Evolutionary conservation across 2,329 filamentous ascomycete species (phyloP).

Genomic region (Volutella citrinella): DNA sequence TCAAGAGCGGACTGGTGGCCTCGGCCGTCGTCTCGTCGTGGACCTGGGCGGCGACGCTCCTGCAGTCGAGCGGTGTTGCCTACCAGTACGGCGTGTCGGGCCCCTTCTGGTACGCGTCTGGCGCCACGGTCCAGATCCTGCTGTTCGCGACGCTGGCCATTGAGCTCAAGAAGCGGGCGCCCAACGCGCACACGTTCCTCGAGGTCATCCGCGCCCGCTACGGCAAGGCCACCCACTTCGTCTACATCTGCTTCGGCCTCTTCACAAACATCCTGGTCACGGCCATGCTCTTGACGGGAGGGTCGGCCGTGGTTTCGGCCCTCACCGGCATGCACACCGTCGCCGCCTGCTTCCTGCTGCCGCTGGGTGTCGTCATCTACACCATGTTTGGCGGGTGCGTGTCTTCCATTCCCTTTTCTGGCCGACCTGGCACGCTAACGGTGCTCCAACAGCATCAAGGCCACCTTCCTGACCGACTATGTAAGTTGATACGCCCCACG

Average conservation of each 20-base stretch:
- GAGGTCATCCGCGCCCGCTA: conserved; percentile 82
- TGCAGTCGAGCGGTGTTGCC: conserved; percentile 78
- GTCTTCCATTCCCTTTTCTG: too few relatives aligned
- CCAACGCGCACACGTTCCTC: conserved; percentile 82
- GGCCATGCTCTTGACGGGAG: conserved; percentile 84
- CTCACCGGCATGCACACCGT: conserved; percentile 54
- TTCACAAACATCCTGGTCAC: conserved; percentile 87
- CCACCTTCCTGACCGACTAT: conserved; percentile 83
- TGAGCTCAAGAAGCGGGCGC: conserved; percentile 80
- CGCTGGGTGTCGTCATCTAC: conserved; percentile 69
- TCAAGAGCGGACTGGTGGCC: conserved; percentile 85
- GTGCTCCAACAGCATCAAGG: too few relatives aligned
- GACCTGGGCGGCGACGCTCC: conserved; percentile 86
- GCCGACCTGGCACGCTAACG: too few relatives aligned
- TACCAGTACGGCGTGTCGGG: conserved; percentile 73
- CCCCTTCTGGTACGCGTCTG: conserved; percentile 58
- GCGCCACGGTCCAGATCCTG: conserved; percentile 79
- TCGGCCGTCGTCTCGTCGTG: conserved; percentile 89
- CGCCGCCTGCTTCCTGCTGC: conserved; percentile 80
- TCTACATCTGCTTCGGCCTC: conserved; percentile 79
- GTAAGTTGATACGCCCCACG: too few relatives aligned
- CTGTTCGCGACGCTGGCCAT: conserved; percentile 89
- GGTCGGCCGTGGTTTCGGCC: conserved; percentile 54
- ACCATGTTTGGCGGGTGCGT: conserved; percentile 71
- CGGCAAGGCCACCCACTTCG: conserved; percentile 66